Base-by-base conservation (phyloP, 1,284 basidiomycete genomes). In the Cryptococcus depauperatus region DNA sequence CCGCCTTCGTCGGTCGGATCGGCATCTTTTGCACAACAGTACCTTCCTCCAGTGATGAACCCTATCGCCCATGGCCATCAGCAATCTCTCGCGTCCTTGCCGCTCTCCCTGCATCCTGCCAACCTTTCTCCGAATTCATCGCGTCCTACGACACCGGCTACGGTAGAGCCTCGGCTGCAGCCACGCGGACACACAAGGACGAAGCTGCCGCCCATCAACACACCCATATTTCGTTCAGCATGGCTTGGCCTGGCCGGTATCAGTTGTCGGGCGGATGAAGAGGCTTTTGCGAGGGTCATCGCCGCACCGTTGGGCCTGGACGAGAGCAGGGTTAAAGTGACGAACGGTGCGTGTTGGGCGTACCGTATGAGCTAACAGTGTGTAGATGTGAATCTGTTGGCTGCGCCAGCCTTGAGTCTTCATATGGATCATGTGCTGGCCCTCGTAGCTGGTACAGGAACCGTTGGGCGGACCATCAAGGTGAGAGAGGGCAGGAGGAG, bases 211-310 rank as follows among this genome's bases (percentile, higher is more conserved):
- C 43, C 53, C 3, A 40, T 64, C 33, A 53, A 50, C 25, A 38
- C 57, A 13, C 37, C 50, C 4, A 44, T 65, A 4, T 64, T 68
- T 51, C 44, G 42, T 18, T 59, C 57, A 35, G 58, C 55, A 41
- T 68, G 65, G 65, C 55, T 66, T n/a, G 65, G 54, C 18, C 47
- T 68, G 1, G 65, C 65, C 0, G 65, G 65, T 6, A 57, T 66
- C 40, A 52, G 48, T 13, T 55, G 50, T 4, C 44, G 52, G 1
- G 38, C 46, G 5, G 64, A 68, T 42, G 48, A 47, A 8, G 45
- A 51, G 8, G 54, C 54, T 1, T 64, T 68, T 40, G 37, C 38
- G 13, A 50, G 51, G 18, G 48, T 53, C 19, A 56, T 55, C 13
- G 34, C 45, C 4, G 33, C 37, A 21, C 56, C 49, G 1, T 47